phyloP scores from a whole-genome alignment of 306 rosid species.

The Malus fusca region DNA sequence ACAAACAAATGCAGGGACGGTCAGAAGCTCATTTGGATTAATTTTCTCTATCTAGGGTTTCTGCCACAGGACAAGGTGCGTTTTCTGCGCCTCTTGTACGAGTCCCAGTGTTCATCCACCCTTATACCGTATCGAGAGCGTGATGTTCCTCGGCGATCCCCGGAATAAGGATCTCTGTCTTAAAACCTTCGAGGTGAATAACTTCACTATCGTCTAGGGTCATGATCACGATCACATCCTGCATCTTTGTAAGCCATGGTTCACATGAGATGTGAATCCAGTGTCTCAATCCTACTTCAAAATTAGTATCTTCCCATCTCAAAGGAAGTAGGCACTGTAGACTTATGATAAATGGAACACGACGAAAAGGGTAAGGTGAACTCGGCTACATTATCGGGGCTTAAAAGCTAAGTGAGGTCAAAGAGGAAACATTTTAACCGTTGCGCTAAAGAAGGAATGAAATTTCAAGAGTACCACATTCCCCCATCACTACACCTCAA shows the following conservation, averaged over 20 bases:
- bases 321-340: background rate
- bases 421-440: background rate
- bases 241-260: slow-evolving; percentile 13
- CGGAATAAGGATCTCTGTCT: slow-evolving; percentile 30
- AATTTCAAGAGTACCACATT: background rate
- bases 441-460: background rate
- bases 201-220: slow-evolving; percentile 27
- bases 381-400: background rate
- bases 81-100: slow-evolving; percentile 21
- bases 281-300: background rate
- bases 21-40: background rate
- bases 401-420: background rate
- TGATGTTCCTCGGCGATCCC: slow-evolving; percentile 35
- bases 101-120: slow-evolving; percentile 22
- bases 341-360: background rate
- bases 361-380: background rate
- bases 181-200: slow-evolving; percentile 27
- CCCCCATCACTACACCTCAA: background rate
- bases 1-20: background rate
- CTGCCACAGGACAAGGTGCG: slow-evolving; percentile 18
- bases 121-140: slow-evolving; percentile 30
- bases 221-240: slow-evolving; percentile 20
- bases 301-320: background rate
- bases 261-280: background rate
- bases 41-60: background rate